Conservation (phyloP, 2,329 filamentous ascomycete species). For the Alternaria infectoria region DNA sequence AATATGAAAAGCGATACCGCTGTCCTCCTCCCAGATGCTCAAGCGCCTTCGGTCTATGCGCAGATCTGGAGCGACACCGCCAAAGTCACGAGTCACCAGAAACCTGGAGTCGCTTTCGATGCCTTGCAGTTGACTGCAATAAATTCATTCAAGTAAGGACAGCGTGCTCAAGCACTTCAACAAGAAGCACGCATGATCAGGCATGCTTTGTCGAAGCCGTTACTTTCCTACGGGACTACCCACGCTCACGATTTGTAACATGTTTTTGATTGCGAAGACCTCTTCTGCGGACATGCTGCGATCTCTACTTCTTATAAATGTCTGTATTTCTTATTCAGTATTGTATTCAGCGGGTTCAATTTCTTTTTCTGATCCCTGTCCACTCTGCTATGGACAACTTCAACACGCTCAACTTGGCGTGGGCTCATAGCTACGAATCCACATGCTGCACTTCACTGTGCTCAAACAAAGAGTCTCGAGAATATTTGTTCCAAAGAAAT, state of each 20-base stretch:
- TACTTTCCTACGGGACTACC: too few species aligned
- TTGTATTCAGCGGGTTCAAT: too few species aligned
- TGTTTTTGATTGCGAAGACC: neutral
- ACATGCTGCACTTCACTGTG: neutral
- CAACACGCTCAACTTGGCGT: neutral
- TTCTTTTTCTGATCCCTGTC: neutral
- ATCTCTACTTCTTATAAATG: too few species aligned
- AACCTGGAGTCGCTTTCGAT: neutral
- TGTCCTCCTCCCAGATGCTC: neutral
- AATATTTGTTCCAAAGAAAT: neutral
- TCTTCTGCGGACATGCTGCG: neutral
- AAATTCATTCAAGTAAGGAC: neutral
- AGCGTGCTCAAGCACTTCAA: neutral
- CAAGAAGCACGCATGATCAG: neutral
- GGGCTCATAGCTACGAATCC: neutral
- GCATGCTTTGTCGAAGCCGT: neutral
- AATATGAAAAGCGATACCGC: neutral
- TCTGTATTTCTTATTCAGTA: too few species aligned
- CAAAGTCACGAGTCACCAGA: neutral
- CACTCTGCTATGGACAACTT: neutral
- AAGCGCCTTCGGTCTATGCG: neutral
- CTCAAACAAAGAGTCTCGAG: neutral
- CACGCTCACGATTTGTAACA: too few species aligned
- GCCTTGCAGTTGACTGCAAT: neutral
- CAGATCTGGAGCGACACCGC: neutral